These are phyloP conservation scores for Ganoderma sinense DNA, from an alignment of 1,284 basidiomycete genomes.

Conservation along the genomic window DNA sequence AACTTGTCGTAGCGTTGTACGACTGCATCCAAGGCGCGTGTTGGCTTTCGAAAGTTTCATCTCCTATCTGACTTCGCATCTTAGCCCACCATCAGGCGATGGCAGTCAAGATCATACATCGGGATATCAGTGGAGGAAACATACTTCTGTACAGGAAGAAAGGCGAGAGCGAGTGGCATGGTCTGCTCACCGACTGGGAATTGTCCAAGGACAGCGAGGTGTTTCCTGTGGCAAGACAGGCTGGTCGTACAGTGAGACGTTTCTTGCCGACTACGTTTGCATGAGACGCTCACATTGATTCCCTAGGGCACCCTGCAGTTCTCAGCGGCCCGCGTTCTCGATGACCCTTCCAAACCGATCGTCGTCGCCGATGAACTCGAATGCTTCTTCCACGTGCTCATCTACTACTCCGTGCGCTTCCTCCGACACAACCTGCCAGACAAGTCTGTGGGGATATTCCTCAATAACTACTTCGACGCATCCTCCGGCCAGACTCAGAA, in stretches of 20 bases:
- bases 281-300: neutral
- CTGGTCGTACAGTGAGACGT: constrained; percentile 15
- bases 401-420: constrained; percentile 14
- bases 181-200: constrained; percentile 18
- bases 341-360: neutral
- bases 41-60: no score
- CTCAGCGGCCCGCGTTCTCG: constrained; percentile 13
- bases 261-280: neutral
- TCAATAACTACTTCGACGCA: constrained; percentile 19
- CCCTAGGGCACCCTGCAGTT: constrained; percentile 24
- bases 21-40: constrained; percentile 4
- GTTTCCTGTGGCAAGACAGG: neutral
- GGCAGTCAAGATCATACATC: constrained; percentile 10
- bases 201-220: constrained; percentile 7
- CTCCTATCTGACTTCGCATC: neutral
- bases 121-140: constrained; percentile 22
- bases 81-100: constrained; percentile 12
- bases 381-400: constrained; percentile 20
- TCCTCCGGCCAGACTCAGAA: neutral
- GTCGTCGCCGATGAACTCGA: constrained; percentile 22
- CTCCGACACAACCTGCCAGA: constrained; percentile 11
- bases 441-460: constrained; percentile 7
- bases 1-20: neutral
- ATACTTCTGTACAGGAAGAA: constrained; percentile 12
- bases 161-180: neutral